Percentiles rank a stretch among this genome's conserved stretches.
phyloP scores from a whole-genome alignment of 2,329 filamentous ascomycete genomes.

The Plectosphaerella sp. region DNA sequence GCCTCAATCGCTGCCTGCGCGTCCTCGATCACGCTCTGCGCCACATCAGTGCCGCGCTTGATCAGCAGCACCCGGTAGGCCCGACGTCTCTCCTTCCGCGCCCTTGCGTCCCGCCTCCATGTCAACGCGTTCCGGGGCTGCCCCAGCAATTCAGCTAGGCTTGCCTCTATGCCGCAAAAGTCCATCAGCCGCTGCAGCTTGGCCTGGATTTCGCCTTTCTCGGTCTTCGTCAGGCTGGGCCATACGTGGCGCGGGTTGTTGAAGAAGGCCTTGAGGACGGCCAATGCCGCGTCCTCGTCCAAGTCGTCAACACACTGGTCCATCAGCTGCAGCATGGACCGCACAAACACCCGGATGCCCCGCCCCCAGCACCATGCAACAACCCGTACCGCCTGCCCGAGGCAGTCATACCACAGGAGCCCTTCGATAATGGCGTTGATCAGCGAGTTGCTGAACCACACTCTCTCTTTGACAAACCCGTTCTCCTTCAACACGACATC shows the following conservation, averaged over 20 bases:
- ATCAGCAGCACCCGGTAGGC: slow-evolving; percentile 2
- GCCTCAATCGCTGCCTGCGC: not conserved
- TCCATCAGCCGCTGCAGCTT: slow-evolving; percentile 28
- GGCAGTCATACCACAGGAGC: slow-evolving; percentile 41
- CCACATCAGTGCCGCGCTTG: slow-evolving; percentile 2
- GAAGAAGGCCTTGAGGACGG: not conserved
- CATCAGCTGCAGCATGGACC: slow-evolving; percentile 31
- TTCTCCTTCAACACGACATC: slow-evolving; percentile 18
- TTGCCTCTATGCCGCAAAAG: slow-evolving; percentile 21
- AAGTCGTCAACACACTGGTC: slow-evolving; percentile 35
- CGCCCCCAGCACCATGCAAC: slow-evolving; percentile 33
- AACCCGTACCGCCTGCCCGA: slow-evolving; percentile 37
- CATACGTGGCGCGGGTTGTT: not conserved
- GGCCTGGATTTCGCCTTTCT: not conserved
- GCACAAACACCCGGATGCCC: slow-evolving; percentile 24
- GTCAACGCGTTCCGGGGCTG: slow-evolving; percentile 13
- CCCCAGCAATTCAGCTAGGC: slow-evolving; percentile 4
- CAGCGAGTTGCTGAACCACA: slow-evolving; percentile 29
- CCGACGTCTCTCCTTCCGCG: not conserved
- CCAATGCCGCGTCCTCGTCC: slow-evolving; percentile 18
- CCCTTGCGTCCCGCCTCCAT: not conserved
- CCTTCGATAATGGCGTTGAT: slow-evolving; percentile 42
- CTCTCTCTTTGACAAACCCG: slow-evolving; percentile 34
- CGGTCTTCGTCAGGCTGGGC: not conserved
- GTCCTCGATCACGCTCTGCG: not conserved